Percentiles rank a stretch among this genome's conserved stretches.
These are phyloP conservation scores for Leccinum longicurvipes DNA, from an alignment of 768 basidiomycete species.

Conservation along the genomic window DNA sequence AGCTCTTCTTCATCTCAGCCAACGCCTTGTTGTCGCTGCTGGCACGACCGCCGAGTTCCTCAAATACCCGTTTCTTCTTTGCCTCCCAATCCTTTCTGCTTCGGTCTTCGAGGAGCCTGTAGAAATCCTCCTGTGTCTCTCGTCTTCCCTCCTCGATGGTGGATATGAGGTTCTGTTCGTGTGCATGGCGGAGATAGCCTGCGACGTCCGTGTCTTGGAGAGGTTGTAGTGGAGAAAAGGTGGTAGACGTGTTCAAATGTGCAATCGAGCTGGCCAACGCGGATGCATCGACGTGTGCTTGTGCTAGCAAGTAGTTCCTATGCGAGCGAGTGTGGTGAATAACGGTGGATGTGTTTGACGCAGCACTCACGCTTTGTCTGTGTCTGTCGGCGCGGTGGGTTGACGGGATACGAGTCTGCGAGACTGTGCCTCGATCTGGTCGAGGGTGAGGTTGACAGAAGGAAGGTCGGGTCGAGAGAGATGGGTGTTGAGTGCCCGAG, in stretches of 20 bases:
- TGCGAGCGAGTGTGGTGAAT: neutral
- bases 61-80: conserved; percentile 85
- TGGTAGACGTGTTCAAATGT: conserved; percentile 74
- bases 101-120: conserved; percentile 71
- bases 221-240: conserved; percentile 86
- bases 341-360: neutral
- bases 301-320: neutral
- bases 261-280: conserved; percentile 81
- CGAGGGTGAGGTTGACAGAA: conserved; percentile 82
- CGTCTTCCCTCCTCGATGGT: conserved; percentile 84
- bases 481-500: conserved; percentile 50
- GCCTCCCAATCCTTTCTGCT: conserved; percentile 84
- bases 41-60: conserved; percentile 76
- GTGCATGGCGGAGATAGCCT: conserved; percentile 91
- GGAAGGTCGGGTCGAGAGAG: conserved; percentile 80
- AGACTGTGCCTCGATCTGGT: conserved; percentile 77
- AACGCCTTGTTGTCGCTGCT: conserved; percentile 53
- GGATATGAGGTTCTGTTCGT: conserved; percentile 91
- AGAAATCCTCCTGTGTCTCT: conserved; percentile 83
- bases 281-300: conserved; percentile 43
- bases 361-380: conserved; percentile 59
- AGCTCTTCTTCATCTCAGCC: conserved; percentile 59
- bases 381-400: conserved; percentile 50
- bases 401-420: neutral
- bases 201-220: conserved; percentile 93